Base-by-base conservation (phyloP, 129 eudicot genomes). In the Glebionis coronaria region DNA sequence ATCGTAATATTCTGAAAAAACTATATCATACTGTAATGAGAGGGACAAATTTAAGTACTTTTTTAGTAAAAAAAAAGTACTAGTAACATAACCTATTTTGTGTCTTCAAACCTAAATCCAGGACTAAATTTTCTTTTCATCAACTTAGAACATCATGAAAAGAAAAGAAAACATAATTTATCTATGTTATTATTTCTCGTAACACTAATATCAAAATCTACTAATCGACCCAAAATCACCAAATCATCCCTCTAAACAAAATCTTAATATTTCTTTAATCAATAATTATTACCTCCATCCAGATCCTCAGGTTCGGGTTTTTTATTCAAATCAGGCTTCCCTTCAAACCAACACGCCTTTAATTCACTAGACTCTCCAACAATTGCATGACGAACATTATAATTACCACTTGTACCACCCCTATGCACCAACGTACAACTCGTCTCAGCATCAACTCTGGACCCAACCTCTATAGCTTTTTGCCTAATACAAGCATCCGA, bases 301-400 rank as follows among this genome's bases (percentile, higher is more conserved):
- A 83, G 82, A 70, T 82, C 85, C 49, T 93, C 98, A 55, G 96
- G 95, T 78, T 91, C 79, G 56, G 96, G 96, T 49, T 77, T 78
- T 75, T 76, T 47, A 73, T 93, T 93, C 84, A 93, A 80, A 72
- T 93, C 98, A 71, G 90, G 88, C 72, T 78, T 85, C 66, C 80
- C 82, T 16, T 84, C 83, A 66, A 73, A 75, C 96, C 90, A 85
- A 71, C 82, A 73, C 23, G 86, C 55, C 56, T 82, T 80, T 76
- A 77, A 54, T 55, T 82, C 42, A 35, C 9, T 77, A 78, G 78
- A 62, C 27, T 76, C 78, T 11, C 75, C 57, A 28, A 61, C 25
- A 25, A 72, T 53, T 40, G 68, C 68, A 64, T 12, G 63, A 19
- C 21, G 73, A 49, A 14, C 3, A 49, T 49, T 49, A 49, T n/a